Percentiles rank a stretch among this genome's conserved stretches.
phyloP scores from a whole-genome alignment of 1,284 basidiomycete species.

The Prillingera fragicola region DNA sequence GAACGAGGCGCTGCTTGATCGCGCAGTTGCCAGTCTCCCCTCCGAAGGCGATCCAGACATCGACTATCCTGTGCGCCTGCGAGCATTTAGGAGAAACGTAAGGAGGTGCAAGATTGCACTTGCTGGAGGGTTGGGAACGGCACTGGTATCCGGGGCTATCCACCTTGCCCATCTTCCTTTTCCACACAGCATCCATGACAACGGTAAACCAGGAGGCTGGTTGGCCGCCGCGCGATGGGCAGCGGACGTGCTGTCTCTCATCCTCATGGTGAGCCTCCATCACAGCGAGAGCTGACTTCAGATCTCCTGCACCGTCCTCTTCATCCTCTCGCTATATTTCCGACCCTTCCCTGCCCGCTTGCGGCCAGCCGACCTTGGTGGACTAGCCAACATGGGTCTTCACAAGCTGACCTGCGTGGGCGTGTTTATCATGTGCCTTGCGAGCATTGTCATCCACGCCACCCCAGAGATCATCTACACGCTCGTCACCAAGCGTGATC shows the following conservation, averaged over 20 bases:
- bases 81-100: slow-evolving; percentile 9
- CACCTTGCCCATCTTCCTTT: not conserved
- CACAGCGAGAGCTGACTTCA: not conserved
- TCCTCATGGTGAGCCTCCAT: slow-evolving; percentile 7
- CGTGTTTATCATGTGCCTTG: slow-evolving; percentile 7
- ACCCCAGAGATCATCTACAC: slow-evolving; percentile 31
- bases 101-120: slow-evolving; percentile 8
- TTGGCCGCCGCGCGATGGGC: slow-evolving; percentile 1
- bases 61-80: slow-evolving; percentile 6
- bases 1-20: too few relatives aligned
- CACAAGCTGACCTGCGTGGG: slow-evolving; percentile 7
- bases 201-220: not conserved
- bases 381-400: slow-evolving; percentile 11
- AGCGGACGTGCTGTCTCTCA: slow-evolving; percentile 1
- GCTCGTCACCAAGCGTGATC: slow-evolving; percentile 14
- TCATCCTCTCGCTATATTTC: slow-evolving; percentile 21
- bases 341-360: slow-evolving; percentile 23
- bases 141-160: not conserved
- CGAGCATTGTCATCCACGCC: slow-evolving; percentile 16
- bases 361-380: slow-evolving; percentile 14
- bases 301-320: slow-evolving; percentile 4
- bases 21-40: too few relatives aligned
- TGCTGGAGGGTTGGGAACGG: not conserved
- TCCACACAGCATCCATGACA: not conserved
- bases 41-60: slow-evolving; percentile 3